Evolutionary conservation across 2,329 filamentous ascomycete species (phyloP), one percentile per base, ranked within the genome.

Genomic region (Colletotrichum truncatum): DNA sequence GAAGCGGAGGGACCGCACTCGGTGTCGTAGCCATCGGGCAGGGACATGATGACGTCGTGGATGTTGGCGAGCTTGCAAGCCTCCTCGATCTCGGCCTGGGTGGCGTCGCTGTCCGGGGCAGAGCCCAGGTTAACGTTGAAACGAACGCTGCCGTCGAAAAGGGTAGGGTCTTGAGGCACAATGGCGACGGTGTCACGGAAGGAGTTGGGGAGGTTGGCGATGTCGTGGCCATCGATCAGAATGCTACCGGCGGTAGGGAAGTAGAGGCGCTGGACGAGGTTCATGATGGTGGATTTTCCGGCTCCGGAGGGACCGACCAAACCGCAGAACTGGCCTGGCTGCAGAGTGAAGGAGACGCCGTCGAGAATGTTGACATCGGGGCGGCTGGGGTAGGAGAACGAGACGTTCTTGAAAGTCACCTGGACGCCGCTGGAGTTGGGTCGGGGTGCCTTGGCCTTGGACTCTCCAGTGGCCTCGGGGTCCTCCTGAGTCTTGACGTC

Each of bases 1-100:
- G 91, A 90, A 2, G 91, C 92, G 67, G 91, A 90, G n/a, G 91
- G 89, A 6, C 94, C 85, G 25, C 89, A 82, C 66, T 86, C 84
- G 0, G 90, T 92, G 11, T 90, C 77, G 72, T 93, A 93, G 0
- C 89, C 89, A 12, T 90, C 78, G 0, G 89, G 89, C 14, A 93
- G 77, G 1, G 82, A 77, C 61, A 81, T 77, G 69, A 93, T 90
- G 23, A 86, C 87, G 25, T 92, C 88, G 75, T 93, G 89, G 67
- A 93, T 91, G 72, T 91, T 91, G 34, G 90, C 90, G 14, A 91
- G 77, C 61, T 84, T 84, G 72, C 90, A 92, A 0, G 90, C 90
- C 56, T 87, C 85, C 67, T 89, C 83, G 46, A 93, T 88, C 48
- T 92, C 89, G 8, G 80, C 84, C 45, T 87, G 79, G 1, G 82